Evolutionary conservation across 1,284 basidiomycete genomes (phyloP), one percentile per base, ranked within the genome.

Genomic region (Cryptococcus sp.): DNA sequence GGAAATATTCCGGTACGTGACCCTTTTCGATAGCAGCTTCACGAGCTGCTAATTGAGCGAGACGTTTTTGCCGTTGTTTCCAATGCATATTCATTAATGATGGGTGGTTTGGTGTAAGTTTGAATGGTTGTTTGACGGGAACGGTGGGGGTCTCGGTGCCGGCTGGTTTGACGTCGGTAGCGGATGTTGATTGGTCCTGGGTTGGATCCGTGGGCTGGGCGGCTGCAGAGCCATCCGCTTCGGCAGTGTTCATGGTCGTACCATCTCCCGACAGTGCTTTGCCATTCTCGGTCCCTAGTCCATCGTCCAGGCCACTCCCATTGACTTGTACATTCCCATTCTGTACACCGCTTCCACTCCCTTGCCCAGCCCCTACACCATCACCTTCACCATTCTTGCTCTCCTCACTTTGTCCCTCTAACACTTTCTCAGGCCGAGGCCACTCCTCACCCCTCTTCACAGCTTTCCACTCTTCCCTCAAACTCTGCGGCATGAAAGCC

Each of bases 401-500:
- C 25, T 18, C 18, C n/a, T 23, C 23, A 43, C 49, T 46, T 14
- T 14, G 4, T 40, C 43, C 42, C 40, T 52, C 31, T 25, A 37
- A 44, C n/a, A 59, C 36, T 28, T 49, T 21, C 11, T 55, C 47
- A 16, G 37, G 18, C 23, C 57, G 32, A 43, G 52, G 49, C 36
- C 36, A 39, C 40, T 45, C 42, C 34, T 52, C 25, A 25, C 41
- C 46, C n/a, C 59, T 40, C 34, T 49, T 21, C 11, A 55, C 48
- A 16, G 44, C 23, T 22, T 58, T 36, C 41, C 66, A 70, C 48
- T 66, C 55, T 10, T 56, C 59, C 39, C 59, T 36, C 46, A 67
- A 64, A n/a, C 47, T 46, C 1, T 58, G 59, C 2, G 50, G 40
- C 28, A 70, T 52, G 32, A 67, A 67, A 4, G 60, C 52, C 45